Evolutionary conservation across 2,329 filamentous ascomycete genomes (phyloP).

Genomic region (Boeremia lycopersici): DNA sequence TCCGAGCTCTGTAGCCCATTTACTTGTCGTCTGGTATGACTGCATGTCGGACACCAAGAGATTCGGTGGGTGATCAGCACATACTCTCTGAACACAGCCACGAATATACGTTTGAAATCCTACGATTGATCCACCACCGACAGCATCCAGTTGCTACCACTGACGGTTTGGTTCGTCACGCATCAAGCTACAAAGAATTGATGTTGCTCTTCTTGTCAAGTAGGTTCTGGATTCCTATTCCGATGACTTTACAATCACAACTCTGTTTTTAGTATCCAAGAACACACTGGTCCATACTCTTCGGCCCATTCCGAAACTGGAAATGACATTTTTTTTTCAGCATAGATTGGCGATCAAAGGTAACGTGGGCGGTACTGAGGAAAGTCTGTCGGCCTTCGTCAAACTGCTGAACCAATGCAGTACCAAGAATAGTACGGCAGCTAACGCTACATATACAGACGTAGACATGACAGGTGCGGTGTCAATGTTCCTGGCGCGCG

Average conservation of each 20-base stretch:
- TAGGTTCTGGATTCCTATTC: constrained; percentile 58
- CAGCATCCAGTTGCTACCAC: constrained; percentile 16
- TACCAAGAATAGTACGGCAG: not conserved
- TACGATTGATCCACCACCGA: constrained; percentile 17
- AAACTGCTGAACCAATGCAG: constrained; percentile 18
- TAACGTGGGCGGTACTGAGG: constrained; percentile 59
- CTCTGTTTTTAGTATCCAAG: constrained; percentile 58
- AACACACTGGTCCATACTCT: constrained; percentile 59
- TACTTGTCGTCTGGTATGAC: too few relatives aligned
- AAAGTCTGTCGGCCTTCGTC: constrained; percentile 46
- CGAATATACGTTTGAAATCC: not conserved
- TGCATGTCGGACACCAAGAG: too few relatives aligned
- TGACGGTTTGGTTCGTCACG: constrained; percentile 21
- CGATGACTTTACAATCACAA: constrained; percentile 56
- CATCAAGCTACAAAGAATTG: constrained; percentile 56
- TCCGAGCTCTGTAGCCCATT: too few relatives aligned
- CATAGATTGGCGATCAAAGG: constrained; percentile 61
- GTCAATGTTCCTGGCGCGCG: too few relatives aligned
- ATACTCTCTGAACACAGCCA: too few relatives aligned
- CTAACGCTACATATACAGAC: not conserved
- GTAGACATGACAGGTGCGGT: not conserved
- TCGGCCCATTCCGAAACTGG: constrained; percentile 60
- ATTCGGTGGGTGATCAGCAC: too few relatives aligned
- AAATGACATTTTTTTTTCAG: constrained; percentile 51
- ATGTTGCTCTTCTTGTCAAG: constrained; percentile 58